Evolutionary conservation across 257 asterid genomes (phyloP), one percentile per base, ranked within the genome.

Genomic region (Salvia hispanica): DNA sequence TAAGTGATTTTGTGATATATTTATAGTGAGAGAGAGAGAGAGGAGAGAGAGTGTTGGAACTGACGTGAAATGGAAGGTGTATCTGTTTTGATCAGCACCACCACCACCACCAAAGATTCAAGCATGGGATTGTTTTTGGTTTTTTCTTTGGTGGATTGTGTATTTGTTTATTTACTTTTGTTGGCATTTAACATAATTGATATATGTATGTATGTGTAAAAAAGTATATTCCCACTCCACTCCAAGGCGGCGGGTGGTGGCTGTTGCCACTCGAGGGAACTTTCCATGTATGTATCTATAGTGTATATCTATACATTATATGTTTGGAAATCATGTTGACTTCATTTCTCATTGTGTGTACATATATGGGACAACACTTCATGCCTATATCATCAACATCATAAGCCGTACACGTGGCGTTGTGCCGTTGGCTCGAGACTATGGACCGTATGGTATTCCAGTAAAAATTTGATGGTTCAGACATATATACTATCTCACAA

Each of bases 11-110:
- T 25, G 63, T 66, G 77, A 18, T 18, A 54, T 88, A 86, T 86
- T 79, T 85, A 85, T 84, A 86, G 84, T 6, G 80, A 62, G 75
- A 44, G 51, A 74, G 70, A 59, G 64, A 75, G 56, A 11, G n/a
- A 51, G 13, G 37, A 65, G 74, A 64, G 66, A 72, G 77, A 67
- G 75, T 67, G 31, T 34, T 36, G 56, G 25, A 40, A 25, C 45
- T 77, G 82, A 86, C 96, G 95, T 89, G 89, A 83, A 78, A 82
- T 67, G 72, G 78, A 87, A 90, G 91, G 75, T 73, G 78, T 70
- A 2, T 64, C n/a, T 62, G 74, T 64, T 72, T 66, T 82, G 78
- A 79, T 76, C 82, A 83, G 46, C 73, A 67, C 74, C 81, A 72
- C 58, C 73, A 83, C 50, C 73, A 67, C 74, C 81, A 72, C 58